These are phyloP conservation scores for Tolypocladium capitatum DNA, from an alignment of 2,329 filamentous ascomycete genomes.

Conservation along the genomic window DNA sequence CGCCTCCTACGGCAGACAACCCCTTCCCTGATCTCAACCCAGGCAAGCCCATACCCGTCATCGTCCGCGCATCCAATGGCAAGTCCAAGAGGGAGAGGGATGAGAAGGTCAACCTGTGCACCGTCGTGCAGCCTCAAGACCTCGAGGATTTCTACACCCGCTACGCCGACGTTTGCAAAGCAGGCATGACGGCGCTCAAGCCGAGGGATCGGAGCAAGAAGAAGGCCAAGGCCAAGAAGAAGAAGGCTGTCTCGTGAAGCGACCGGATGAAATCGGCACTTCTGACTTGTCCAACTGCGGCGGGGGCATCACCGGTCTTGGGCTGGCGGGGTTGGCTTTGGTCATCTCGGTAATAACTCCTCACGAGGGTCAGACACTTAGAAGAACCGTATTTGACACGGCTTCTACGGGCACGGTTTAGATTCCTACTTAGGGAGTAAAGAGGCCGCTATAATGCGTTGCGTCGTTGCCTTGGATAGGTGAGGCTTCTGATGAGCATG, in stretches of 20 bases:
- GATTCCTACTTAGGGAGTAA: neutral
- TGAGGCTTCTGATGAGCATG: neutral
- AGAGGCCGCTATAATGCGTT: neutral
- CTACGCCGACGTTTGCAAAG: conserved; percentile 86
- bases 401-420: neutral
- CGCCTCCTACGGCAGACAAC: conserved; percentile 30
- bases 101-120: conserved; percentile 63
- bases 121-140: conserved; percentile 62
- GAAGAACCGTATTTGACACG: neutral
- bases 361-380: neutral
- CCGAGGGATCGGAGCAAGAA: conserved; percentile 84
- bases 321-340: neutral
- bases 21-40: conserved; percentile 48
- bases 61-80: conserved; percentile 78
- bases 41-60: conserved; percentile 50
- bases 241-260: conserved; percentile 30
- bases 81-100: conserved; percentile 45
- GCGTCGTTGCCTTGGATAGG: neutral
- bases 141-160: conserved; percentile 68
- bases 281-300: neutral
- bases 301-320: neutral
- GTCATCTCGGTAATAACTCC: neutral
- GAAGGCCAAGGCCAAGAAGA: conserved; percentile 66
- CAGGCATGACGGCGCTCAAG: conserved; percentile 78
- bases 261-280: neutral